Evolutionary conservation across 2,329 filamentous ascomycete genomes (phyloP), one percentile per base, ranked within the genome.

Genomic region (Fusarium palustre): DNA sequence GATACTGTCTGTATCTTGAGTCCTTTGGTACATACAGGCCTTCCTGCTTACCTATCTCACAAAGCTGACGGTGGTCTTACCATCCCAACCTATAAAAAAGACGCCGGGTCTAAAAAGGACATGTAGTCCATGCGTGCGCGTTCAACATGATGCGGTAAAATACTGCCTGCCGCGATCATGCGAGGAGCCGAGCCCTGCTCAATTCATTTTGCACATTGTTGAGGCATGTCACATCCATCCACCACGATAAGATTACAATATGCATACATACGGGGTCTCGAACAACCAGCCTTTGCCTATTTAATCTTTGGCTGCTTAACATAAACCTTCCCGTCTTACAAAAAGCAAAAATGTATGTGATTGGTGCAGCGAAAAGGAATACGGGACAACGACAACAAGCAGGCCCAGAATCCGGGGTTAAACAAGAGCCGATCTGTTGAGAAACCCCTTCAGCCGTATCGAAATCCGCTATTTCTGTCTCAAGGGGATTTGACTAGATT

Each of bases 391-490:
- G 55, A 34, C 20, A 64, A 22, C 34, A 59, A 24, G 22, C n/a
- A 49, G 24, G 41, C 22, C 48, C 24, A 39, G 49, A 68, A 64
- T 68, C 54, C 13, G 52, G 63, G 57, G 57, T 56, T 31, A 28
- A 28, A 64, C n/a, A 18, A 38, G 36, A 11, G n/a, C 43, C 36
- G 22, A 47, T 64, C 68, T 64, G 53, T 69, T 69, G 62, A 38
- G 56, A 34, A 28, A 22, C 16, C 22, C 25, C 20, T 48, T 64
- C 47, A 57, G 61, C 38, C 57, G 52, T 18, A 48, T 68, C 42
- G 39, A 49, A 43, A 50, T 43, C 57, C 18, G 25, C 28, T 54
- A 47, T 55, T 55, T 36, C 31, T 30, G n/a, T 50, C 33, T 18
- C 22, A 24, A 30, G 16, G 15, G 31, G 34, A 22, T 48, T 18